Evolutionary conservation across 345 rosid genomes (phyloP).

Genomic region (Excoecaria agallocha): DNA sequence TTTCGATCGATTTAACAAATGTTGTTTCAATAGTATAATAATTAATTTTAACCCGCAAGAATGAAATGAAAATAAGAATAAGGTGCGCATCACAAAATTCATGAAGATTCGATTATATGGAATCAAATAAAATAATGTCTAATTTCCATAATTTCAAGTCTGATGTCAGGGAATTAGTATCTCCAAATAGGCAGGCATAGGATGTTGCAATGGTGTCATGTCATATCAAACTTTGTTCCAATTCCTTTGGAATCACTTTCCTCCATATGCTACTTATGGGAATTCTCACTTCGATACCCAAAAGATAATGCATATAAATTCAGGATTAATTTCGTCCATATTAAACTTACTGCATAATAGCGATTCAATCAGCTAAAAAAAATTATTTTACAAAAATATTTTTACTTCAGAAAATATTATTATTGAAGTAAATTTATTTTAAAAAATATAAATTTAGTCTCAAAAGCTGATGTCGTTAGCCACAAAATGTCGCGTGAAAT

Average conservation of each 20-base stretch:
- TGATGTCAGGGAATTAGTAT: not conserved
- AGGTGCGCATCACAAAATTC: not conserved
- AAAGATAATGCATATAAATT: not conserved
- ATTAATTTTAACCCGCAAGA: too few relatives aligned
- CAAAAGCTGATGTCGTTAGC: too few relatives aligned
- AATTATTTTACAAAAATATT: too few relatives aligned
- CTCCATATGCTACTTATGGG: not conserved
- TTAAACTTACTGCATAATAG: too few relatives aligned
- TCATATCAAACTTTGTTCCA: not conserved
- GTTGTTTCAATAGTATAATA: too few relatives aligned
- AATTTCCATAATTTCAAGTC: not conserved
- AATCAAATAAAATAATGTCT: not conserved
- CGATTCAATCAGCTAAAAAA: too few relatives aligned
- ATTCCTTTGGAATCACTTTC: not conserved
- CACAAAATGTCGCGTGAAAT: too few relatives aligned
- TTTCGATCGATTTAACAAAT: too few relatives aligned
- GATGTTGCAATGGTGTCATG: not conserved
- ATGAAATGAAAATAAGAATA: constrained; percentile 1
- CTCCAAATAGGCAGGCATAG: not conserved
- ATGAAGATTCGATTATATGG: not conserved
- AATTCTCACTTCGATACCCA: not conserved
- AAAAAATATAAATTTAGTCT: too few relatives aligned
- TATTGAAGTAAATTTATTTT: too few relatives aligned
- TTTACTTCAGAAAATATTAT: too few relatives aligned
- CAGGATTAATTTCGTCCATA: not conserved